These are phyloP conservation scores for Thamnidium elegans DNA, from an alignment of 192 early-diverging fungal species.

Conservation along the genomic window DNA sequence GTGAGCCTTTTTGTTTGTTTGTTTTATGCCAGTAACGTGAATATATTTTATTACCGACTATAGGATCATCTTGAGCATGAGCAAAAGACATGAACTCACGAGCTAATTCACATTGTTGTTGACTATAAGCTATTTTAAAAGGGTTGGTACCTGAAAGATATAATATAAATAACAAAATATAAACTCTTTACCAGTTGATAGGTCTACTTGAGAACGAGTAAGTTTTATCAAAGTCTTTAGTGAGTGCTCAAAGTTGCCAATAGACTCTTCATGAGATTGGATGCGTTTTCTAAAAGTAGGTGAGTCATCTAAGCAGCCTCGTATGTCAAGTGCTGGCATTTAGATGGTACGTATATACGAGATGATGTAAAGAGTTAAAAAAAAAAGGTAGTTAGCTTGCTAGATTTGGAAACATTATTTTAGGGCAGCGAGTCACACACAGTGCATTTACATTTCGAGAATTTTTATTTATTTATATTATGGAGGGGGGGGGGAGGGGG, in stretches of 20 bases:
- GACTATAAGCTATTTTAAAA: slow-evolving; percentile 44
- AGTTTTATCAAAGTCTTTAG: slow-evolving; percentile 53
- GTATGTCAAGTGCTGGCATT: slow-evolving; percentile 53
- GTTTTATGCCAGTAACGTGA: neutral
- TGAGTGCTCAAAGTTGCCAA: slow-evolving; percentile 48
- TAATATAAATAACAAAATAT: too few species aligned
- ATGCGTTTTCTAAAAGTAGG: slow-evolving; percentile 54
- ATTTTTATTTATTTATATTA: neutral
- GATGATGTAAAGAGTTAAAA: neutral
- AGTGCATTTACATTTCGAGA: neutral
- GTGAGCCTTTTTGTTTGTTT: neutral
- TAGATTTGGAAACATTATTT: neutral
- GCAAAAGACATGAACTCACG: slow-evolving; percentile 51
- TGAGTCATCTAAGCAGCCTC: slow-evolving; percentile 57
- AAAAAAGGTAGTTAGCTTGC: neutral
- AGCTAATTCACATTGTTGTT: slow-evolving; percentile 51
- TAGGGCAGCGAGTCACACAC: too few species aligned
- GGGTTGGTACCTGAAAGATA: neutral
- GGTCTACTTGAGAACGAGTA: slow-evolving; percentile 48
- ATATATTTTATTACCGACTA: slow-evolving; percentile 33
- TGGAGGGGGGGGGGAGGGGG: neutral
- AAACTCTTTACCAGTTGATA: slow-evolving; percentile 44
- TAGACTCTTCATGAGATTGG: slow-evolving; percentile 48
- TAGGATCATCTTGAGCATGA: slow-evolving; percentile 49
- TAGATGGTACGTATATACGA: neutral